phyloP scores from a whole-genome alignment of 768 basidiomycete genomes.

The Lactifluus subvellereus region DNA sequence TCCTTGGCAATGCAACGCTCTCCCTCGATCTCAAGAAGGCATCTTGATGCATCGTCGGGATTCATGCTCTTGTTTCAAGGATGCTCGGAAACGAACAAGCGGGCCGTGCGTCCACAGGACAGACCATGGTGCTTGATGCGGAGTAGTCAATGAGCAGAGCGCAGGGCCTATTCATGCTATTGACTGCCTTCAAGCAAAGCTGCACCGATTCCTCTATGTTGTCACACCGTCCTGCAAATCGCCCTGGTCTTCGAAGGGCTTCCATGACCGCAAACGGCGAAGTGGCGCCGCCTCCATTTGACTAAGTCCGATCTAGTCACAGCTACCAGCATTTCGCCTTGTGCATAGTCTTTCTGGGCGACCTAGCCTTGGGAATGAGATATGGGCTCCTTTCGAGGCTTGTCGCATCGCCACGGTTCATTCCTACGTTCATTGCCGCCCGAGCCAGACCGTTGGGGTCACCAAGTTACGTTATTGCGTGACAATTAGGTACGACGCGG shows the following conservation, averaged over 20 bases:
- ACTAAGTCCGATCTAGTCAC: background rate
- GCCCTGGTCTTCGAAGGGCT: background rate
- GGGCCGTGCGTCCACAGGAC: background rate
- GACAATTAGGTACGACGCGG: background rate
- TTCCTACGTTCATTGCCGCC: too few species aligned
- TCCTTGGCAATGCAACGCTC: background rate
- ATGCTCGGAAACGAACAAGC: background rate
- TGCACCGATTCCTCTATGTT: background rate
- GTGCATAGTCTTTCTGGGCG: background rate
- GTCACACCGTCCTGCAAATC: background rate
- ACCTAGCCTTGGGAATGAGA: background rate
- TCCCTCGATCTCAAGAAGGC: background rate
- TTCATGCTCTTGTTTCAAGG: background rate
- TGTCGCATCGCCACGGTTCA: background rate
- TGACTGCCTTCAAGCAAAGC: background rate
- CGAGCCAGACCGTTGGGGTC: background rate
- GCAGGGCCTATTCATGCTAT: background rate
- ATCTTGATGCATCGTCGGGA: background rate
- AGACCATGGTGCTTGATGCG: background rate
- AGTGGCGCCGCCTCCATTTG: background rate
- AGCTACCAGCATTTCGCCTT: background rate
- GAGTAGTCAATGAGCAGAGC: background rate
- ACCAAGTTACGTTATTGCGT: background rate
- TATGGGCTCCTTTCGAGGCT: background rate
- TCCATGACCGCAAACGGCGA: background rate